phyloP scores from a whole-genome alignment of 1,139 yeast genomes.

The Candida neerlandica region DNA sequence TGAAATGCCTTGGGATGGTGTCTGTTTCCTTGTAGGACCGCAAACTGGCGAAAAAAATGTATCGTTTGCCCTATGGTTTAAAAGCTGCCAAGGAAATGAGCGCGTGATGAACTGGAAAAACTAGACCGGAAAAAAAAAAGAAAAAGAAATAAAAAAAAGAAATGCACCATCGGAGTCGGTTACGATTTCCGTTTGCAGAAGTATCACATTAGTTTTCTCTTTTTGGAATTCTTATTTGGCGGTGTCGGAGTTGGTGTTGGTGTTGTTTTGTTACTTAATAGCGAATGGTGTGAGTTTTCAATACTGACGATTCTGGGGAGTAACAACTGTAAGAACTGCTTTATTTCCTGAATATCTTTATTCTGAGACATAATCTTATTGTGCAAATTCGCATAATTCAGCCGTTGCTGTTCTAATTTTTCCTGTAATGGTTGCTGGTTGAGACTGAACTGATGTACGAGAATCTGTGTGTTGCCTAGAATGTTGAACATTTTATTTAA shows the following conservation, averaged over 20 bases:
- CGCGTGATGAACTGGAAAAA: background rate
- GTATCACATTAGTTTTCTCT: background rate
- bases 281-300: constrained; percentile 15
- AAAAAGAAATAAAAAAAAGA: background rate
- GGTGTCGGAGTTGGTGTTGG: background rate
- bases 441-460: background rate
- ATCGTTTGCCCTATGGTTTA: background rate
- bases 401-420: background rate
- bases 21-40: background rate
- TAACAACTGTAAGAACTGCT: constrained; percentile 23
- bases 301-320: constrained; percentile 24
- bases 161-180: background rate
- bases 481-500: background rate
- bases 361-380: constrained; percentile 5
- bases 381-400: background rate
- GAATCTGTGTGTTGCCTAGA: constrained; percentile 2
- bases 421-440: constrained; percentile 3
- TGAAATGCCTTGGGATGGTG: background rate
- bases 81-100: background rate
- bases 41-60: background rate
- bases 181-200: background rate
- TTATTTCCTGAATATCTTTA: constrained; percentile 18
- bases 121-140: background rate
- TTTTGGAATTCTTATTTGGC: background rate
- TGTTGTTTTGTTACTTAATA: background rate